Percentiles rank a stretch among this genome's conserved stretches.
Evolutionary conservation across 2,329 filamentous ascomycete genomes (phyloP).

Genomic region (Aspergillus texensis): DNA sequence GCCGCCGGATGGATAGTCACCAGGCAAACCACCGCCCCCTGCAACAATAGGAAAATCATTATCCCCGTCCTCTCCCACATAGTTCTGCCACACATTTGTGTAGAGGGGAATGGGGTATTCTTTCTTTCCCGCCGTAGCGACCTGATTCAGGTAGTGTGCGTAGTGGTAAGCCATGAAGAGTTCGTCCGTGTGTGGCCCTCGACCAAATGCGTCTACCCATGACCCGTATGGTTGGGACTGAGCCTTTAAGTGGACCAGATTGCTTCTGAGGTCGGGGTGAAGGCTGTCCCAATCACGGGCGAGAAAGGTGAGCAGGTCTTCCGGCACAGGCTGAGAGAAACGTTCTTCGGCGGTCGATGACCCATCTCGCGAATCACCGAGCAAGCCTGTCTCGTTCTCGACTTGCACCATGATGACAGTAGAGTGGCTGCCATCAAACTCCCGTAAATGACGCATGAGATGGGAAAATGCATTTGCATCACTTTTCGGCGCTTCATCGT

Average conservation of each 20-base stretch:
- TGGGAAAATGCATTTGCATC: conserved; percentile 45
- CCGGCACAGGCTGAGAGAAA: conserved; percentile 44
- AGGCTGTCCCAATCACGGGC: conserved; percentile 1
- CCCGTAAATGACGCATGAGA: conserved; percentile 45
- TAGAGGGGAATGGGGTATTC: conserved; percentile 49
- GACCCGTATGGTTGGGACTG: conserved; percentile 22
- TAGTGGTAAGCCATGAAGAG: conserved; percentile 54
- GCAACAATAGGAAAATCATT: conserved; percentile 41
- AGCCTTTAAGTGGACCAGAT: conserved; percentile 31
- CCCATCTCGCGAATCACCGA: conserved; percentile 56
- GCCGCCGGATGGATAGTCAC: conserved; percentile 54
- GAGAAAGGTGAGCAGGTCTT: conserved; percentile 38
- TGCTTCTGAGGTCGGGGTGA: conserved; percentile 27
- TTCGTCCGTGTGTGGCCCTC: conserved; percentile 43
- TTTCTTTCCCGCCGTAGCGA: conserved; percentile 46
- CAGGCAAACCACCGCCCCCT: conserved; percentile 48
- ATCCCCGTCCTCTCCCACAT: conserved; percentile 36
- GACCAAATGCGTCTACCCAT: conserved; percentile 48
- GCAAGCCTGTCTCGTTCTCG: conserved; percentile 58
- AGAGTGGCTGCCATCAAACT: conserved; percentile 49
- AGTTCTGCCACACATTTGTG: conserved; percentile 53
- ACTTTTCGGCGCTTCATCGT: conserved; percentile 36
- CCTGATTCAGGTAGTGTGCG: conserved; percentile 44
- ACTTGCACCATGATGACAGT: conserved; percentile 62
- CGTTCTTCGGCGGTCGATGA: conserved; percentile 44